phyloP scores from a whole-genome alignment of 169 alveolate species.

The Amoebophrya sp. region DNA sequence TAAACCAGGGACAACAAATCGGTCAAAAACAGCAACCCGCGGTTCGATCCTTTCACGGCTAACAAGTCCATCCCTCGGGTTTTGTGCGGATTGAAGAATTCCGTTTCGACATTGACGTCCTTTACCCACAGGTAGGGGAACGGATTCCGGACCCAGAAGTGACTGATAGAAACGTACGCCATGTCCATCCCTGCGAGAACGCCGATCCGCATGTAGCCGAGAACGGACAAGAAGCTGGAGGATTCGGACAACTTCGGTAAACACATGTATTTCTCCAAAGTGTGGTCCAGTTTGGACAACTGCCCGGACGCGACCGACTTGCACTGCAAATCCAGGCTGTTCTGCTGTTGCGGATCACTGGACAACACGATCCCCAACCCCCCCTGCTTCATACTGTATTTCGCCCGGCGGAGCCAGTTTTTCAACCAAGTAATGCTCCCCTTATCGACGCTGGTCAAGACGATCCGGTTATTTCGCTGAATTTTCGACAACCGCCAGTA shows the following conservation, averaged over 20 bases:
- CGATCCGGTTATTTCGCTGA: not conserved
- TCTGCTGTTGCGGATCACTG: no score
- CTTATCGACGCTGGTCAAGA: not conserved
- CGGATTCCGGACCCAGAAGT: conserved; percentile 17
- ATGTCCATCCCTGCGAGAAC: not conserved
- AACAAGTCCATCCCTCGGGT: not conserved
- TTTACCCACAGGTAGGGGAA: not conserved
- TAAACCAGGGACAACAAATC: not conserved
- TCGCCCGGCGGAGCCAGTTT: conserved; percentile 8
- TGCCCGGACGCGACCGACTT: not conserved
- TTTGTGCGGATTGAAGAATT: not conserved
- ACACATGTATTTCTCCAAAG: not conserved
- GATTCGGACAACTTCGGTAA: not conserved
- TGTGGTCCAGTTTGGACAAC: not conserved
- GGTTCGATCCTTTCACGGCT: not conserved
- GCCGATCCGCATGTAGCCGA: conserved; percentile 6
- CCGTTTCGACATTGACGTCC: not conserved
- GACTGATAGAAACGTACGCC: not conserved
- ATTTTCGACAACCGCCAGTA: conserved; percentile 1
- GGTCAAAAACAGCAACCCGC: not conserved
- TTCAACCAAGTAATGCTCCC: not conserved
- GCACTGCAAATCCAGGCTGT: not conserved
- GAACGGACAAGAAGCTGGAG: not conserved
- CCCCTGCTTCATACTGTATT: not conserved
- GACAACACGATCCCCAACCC: conserved; percentile 16